phyloP scores from a whole-genome alignment of 306 rosid species.

The Medicago lupulina region DNA sequence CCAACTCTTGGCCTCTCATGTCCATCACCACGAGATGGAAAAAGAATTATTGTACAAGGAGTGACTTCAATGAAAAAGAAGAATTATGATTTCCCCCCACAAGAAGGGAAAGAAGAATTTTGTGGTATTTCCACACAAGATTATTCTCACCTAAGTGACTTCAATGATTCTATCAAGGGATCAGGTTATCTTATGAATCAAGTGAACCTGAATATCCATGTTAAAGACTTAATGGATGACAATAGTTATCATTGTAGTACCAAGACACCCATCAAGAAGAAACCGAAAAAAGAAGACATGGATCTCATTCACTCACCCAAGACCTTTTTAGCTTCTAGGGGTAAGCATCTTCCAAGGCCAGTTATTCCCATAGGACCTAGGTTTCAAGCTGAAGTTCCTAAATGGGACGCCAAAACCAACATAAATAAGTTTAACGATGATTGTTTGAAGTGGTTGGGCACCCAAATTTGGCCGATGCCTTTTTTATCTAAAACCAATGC shows the following conservation, averaged over 20 bases:
- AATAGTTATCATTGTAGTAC: conserved; percentile 4
- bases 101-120: conserved; percentile 15
- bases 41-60: conserved; percentile 1
- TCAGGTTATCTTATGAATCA: conserved; percentile 5
- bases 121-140: neutral
- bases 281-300: conserved; percentile 31
- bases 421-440: neutral
- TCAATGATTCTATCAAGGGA: conserved; percentile 12
- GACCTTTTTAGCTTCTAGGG: conserved; percentile 13
- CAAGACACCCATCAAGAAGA: conserved; percentile 15
- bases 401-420: conserved; percentile 35
- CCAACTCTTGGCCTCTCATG: conserved; percentile 11
- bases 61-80: neutral
- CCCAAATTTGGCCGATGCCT: conserved; percentile 42
- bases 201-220: neutral
- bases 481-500: neutral
- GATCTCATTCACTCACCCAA: neutral
- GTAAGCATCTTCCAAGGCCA: conserved; percentile 16
- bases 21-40: neutral
- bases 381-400: conserved; percentile 59
- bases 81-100: neutral
- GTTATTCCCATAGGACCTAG: conserved; percentile 53
- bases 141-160: conserved; percentile 12
- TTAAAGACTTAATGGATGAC: neutral
- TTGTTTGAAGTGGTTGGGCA: conserved; percentile 51